Percentiles rank a stretch among this genome's conserved stretches.
Evolutionary conservation across 2,329 filamentous ascomycete genomes (phyloP).

Genomic region (Lomentospora prolificans): DNA sequence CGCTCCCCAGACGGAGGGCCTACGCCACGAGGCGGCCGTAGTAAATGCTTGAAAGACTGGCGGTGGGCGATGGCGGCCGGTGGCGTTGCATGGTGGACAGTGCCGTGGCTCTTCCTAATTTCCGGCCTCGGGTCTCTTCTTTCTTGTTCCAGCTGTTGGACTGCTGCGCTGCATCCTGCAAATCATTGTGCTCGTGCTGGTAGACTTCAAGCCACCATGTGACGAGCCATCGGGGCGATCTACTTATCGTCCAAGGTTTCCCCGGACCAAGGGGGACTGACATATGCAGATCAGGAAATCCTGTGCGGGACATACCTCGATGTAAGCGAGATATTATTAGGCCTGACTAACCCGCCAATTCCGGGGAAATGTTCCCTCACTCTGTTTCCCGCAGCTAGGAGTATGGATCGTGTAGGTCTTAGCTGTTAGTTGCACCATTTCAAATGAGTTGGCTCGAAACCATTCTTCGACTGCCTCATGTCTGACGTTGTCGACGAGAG

Average conservation of each 20-base stretch:
- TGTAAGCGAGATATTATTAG: not conserved
- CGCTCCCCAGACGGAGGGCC: not conserved
- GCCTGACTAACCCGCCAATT: not conserved
- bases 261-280: not conserved
- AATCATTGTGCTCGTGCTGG: not conserved
- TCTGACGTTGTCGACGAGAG: no score
- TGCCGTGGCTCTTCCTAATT: no score
- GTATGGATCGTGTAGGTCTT: not conserved
- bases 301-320: no score
- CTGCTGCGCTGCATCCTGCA: not conserved
- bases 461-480: no score
- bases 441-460: no score
- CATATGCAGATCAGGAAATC: no score
- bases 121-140: not conserved
- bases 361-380: not conserved
- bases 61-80: not conserved
- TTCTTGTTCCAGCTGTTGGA: not conserved
- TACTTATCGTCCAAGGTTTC: not conserved
- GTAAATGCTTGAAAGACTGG: no score
- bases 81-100: not conserved
- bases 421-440: not conserved
- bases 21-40: not conserved
- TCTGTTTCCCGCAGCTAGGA: not conserved
- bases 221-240: not conserved
- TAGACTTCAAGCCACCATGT: not conserved